Evolutionary conservation across 2,329 filamentous ascomycete genomes (phyloP), one percentile per base, ranked within the genome.

Genomic region (Ophiosphaerella narmari): DNA sequence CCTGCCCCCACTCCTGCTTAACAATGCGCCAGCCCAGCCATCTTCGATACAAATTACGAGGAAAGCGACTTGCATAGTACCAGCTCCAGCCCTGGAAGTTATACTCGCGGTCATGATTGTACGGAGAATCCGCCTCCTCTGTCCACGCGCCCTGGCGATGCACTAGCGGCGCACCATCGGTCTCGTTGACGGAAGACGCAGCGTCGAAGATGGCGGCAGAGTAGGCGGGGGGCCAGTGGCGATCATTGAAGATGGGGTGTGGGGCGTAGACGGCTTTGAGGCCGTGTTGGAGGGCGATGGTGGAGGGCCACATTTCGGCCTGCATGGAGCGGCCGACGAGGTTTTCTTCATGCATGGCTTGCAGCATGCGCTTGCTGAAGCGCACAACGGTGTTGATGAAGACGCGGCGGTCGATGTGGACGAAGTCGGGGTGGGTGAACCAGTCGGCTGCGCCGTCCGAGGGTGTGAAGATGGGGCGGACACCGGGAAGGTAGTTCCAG

Each of bases 231-330:
- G 91, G 91, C 93, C 93, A 97, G 63, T 85, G 82, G 48, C 92
- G 86, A 73, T 96, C 92, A 13, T 93, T 84, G 70, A 88, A 97
- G 47, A 96, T 82, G 1, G 92, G 90, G 65, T 97, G 93, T 1
- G 93, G 93, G 2, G 87, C 91, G 59, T 88, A 96, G 12, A 97
- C 91, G 33, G 90, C 91, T 77, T 97, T 97, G 76, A 90, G 86
- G 9, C 93, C 93, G 70, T 97, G 92, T 52, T 97, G 92, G 8
- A 97, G 81, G 1, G 92, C 90, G 1, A 90, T 86, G 0, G 89
- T 94, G 1, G 88, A 87, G 0, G 92, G 90, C 91, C 91, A 97
- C 92, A 97, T 97, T 74, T 97, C 93, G 0, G 91, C 90, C 71
- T 96, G 96, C 78, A 94, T 95, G 57, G 90, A 89, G 73, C 95